These are phyloP conservation scores for Mycena olivaceomarginata DNA, from an alignment of 768 basidiomycete species.

Conservation along the genomic window DNA sequence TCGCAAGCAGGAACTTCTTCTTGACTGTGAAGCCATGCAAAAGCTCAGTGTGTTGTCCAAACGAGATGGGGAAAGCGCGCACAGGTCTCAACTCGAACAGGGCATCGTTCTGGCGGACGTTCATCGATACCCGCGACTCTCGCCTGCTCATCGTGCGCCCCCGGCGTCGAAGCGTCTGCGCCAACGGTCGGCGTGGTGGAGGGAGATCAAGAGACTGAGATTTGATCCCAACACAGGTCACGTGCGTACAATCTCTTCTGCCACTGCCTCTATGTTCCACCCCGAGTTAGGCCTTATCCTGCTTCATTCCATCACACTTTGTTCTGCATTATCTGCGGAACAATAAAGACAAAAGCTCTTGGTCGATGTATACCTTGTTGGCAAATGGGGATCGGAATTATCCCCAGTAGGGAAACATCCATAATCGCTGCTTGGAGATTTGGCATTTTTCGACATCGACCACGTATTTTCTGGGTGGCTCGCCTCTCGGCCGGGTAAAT, in stretches of 20 bases:
- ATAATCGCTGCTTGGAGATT: background rate
- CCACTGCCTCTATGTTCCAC: background rate
- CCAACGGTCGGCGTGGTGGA: conserved; percentile 29
- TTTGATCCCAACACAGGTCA: conserved; percentile 39
- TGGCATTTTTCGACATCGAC: too few species aligned
- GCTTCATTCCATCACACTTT: background rate
- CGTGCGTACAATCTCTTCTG: background rate
- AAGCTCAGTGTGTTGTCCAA: conserved; percentile 49
- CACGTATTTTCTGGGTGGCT: too few species aligned
- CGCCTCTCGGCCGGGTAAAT: too few species aligned
- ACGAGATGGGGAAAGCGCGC: conserved; percentile 56
- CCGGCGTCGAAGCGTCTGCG: conserved; percentile 38
- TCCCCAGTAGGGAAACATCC: conserved; percentile 33
- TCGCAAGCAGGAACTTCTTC: conserved; percentile 93
- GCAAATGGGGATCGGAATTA: conserved; percentile 26
- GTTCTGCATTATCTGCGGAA: background rate
- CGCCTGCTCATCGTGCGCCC: conserved; percentile 72
- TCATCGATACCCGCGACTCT: conserved; percentile 79
- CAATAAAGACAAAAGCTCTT: conserved; percentile 25
- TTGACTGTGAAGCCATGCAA: conserved; percentile 77
- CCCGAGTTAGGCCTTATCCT: background rate
- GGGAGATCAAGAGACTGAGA: conserved; percentile 33
- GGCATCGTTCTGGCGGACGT: conserved; percentile 84
- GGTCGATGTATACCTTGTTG: conserved; percentile 4
- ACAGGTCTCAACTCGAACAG: conserved; percentile 91